Base-by-base conservation (phyloP, 148 eudicot species). In the Dysphania ambrosioides region DNA sequence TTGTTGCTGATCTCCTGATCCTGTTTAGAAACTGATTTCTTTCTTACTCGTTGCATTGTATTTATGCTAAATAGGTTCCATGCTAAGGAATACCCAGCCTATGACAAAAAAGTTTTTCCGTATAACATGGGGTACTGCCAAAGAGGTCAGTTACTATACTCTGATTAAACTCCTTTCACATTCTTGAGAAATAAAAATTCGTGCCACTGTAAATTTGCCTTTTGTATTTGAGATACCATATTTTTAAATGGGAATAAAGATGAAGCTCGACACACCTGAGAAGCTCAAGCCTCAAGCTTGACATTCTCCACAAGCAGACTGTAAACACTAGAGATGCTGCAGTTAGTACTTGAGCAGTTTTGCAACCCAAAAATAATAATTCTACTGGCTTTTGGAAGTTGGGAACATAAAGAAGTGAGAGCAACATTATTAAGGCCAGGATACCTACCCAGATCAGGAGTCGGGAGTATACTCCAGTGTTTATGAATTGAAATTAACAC, bases 21-120 rank as follows among this genome's bases (percentile, higher is more conserved):
- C 6, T 63, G 24, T 5, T 66, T 18, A 35, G 40, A 47, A 19
- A 66, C 21, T 34, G 21, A 34, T 19, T 47, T 1, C 24, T 26
- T 32, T 26, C 68, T 71, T 21, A 24, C 6, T n/a, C 65, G 36
- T 47, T 80, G 10, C 61, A 4, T 23, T 61, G 40, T 36, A n/a
- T 55, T 6, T 64, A 19, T 70, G 40, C 69, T 3, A 26, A 53
- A 47, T 86, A 96, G 99, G 93, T 96, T 96, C 75, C 99, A 96
- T 79, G 97, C 99, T 21, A 96, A 89, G 81, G 99, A 92, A 78
- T 96, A 96, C 79, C 99, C 99, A 58, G 90, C 86, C 44, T 92
- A 84, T 73, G 88, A 96, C 9, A 86, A 89, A 73, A 68, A 83
- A 72, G 67, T 60, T 3, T 96, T 96, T 72, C 99, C 99, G 1